Evolutionary conservation across 164 flowering plant species (phyloP), one percentile per base, ranked within the genome.

Genomic region (Aristolochia contorta): DNA sequence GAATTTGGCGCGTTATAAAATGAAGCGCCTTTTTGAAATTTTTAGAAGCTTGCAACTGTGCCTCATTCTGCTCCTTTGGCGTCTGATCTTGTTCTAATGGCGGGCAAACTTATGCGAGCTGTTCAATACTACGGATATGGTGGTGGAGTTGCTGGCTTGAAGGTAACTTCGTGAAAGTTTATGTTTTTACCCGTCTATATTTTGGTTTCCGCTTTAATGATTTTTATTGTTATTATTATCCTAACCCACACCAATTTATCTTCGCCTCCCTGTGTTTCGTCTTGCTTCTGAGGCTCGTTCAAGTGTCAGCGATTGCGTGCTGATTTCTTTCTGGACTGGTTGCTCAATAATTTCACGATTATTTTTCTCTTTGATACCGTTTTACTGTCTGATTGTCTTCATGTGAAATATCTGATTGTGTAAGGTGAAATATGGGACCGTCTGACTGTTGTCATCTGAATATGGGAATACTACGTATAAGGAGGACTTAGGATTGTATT

Each of bases 71-170:
- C 2, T 27, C 30, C 30, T 27, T 27, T 27, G 30, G 30, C 14
- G 15, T 12, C 6, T 16, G 37, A 6, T n/a, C 45, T 30, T 57
- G 19, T 47, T 37, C 23, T 61, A 50, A 80, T 83, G 87, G 81
- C 82, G 0, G 79, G 60, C 12, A 82, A 74, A 62, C 59, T 79
- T 4, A 89, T 89, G 91, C 76, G 69, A 2, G 93, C 86, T 8
- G 61, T 89, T 56, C 72, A 47, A 56, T 86, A 76, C 63, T 69
- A 68, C 4, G 41, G 73, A 27, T 84, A 82, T 56, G 96, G 89
- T 14, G 85, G 83, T 55, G 90, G 96, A 22, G 65, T 75, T 24
- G 79, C 81, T 37, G 84, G 62, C 20, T 72, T 89, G 53, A 86
- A 84, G 87, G 91, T 84, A 23, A 30, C 30, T 49, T 8, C 27